Conservation (phyloP, 1,284 basidiomycete genomes). For the Cutaneotrichosporon dermatis region DNA sequence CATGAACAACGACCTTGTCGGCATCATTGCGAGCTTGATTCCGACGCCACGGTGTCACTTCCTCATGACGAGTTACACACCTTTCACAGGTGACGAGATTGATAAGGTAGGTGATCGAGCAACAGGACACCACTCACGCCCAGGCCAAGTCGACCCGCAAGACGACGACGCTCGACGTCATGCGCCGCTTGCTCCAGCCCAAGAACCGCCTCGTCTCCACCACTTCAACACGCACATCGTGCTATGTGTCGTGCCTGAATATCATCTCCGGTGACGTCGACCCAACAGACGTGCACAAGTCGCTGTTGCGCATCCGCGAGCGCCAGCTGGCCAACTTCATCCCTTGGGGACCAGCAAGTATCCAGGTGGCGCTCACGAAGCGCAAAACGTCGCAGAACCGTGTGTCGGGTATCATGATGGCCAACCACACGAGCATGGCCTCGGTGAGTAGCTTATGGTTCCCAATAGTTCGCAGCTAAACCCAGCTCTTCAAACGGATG, state of each 20-base stretch:
- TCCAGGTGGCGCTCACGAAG: constrained; percentile 93
- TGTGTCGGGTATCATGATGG: constrained; percentile 96
- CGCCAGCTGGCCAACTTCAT: constrained; percentile 96
- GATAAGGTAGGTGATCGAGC: constrained; percentile 63
- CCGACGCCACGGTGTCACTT: constrained; percentile 99
- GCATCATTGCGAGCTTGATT: constrained; percentile 94
- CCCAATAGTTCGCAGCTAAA: background rate
- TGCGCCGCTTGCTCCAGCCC: constrained; percentile 93
- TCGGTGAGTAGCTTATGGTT: constrained; percentile 61
- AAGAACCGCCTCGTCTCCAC: constrained; percentile 99
- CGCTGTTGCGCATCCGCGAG: constrained; percentile 90
- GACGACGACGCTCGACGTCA: constrained; percentile 95
- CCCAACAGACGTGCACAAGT: constrained; percentile 98
- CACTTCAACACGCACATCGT: constrained; percentile 79
- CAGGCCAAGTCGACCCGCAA: constrained; percentile 83
- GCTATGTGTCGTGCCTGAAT: constrained; percentile 97
- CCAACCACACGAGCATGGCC: constrained; percentile 96
- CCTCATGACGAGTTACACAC: constrained; percentile 99
- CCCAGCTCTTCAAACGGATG: constrained; percentile 88
- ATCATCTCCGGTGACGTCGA: constrained; percentile 99
- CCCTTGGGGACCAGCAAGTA: constrained; percentile 97
- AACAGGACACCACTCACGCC: background rate
- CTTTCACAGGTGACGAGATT: constrained; percentile 93
- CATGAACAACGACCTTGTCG: constrained; percentile 99
- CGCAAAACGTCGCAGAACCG: constrained; percentile 88